Evolutionary conservation across 768 basidiomycete genomes (phyloP).

Genomic region (Suillus clintonianus): DNA sequence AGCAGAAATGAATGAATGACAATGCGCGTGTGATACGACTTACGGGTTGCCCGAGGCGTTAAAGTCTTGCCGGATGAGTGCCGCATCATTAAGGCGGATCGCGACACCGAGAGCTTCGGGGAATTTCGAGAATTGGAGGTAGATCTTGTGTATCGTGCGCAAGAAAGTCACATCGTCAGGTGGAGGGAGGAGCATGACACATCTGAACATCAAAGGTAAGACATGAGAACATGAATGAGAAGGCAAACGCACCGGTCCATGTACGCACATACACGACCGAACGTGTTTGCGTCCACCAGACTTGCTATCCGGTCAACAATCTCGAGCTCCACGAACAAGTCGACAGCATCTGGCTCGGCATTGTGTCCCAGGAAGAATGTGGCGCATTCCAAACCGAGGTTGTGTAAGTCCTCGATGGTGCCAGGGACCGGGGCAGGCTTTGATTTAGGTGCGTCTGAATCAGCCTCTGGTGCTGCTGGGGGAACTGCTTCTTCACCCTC

Average conservation of each 20-base stretch:
- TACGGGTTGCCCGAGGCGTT: constrained; percentile 86
- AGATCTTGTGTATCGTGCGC: constrained; percentile 84
- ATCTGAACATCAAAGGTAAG: constrained; percentile 44
- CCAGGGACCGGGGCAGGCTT: constrained; percentile 43
- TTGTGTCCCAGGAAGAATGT: constrained; percentile 81
- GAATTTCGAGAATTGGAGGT: constrained; percentile 82
- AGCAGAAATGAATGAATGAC: not conserved
- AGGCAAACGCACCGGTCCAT: constrained; percentile 75
- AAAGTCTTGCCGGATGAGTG: constrained; percentile 85
- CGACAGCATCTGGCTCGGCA: constrained; percentile 97
- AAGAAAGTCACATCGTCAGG: constrained; percentile 93
- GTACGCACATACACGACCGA: constrained; percentile 87
- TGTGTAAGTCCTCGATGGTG: constrained; percentile 72
- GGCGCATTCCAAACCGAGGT: constrained; percentile 81
- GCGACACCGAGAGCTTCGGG: constrained; percentile 90
- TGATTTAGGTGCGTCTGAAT: constrained; percentile 30
- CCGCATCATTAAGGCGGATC: constrained; percentile 78
- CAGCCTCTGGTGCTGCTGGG: constrained; percentile 21
- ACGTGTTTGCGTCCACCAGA: constrained; percentile 87
- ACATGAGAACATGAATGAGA: constrained; percentile 3
- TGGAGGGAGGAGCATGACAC: constrained; percentile 86
- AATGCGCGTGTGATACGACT: constrained; percentile 30
- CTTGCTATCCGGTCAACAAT: constrained; percentile 76
- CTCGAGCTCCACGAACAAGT: constrained; percentile 91
- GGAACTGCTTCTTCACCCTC: constrained; percentile 37